Evolutionary conservation across 2,329 filamentous ascomycete species (phyloP).

Genomic region (Aspergillus unguis): DNA sequence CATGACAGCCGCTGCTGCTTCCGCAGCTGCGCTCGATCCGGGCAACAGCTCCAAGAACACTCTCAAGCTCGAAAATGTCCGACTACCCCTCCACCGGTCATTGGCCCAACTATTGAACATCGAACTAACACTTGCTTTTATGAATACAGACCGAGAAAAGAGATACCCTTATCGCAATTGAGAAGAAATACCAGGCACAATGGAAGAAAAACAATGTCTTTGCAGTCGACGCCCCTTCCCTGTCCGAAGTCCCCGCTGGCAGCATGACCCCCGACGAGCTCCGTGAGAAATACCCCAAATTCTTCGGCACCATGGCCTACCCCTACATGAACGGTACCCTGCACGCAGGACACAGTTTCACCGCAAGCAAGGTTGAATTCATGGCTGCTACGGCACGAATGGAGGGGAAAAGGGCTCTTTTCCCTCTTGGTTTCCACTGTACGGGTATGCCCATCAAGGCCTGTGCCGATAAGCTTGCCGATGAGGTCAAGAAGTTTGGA

Average conservation of each 20-base stretch:
- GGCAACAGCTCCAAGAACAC: slow-evolving; percentile 57
- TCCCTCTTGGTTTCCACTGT: slow-evolving; percentile 91
- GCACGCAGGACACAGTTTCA: slow-evolving; percentile 91
- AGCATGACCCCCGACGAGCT: slow-evolving; percentile 71
- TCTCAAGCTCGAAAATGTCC: slow-evolving; percentile 61
- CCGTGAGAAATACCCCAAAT: slow-evolving; percentile 80
- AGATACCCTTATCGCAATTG: slow-evolving; percentile 43
- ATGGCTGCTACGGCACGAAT: slow-evolving; percentile 80
- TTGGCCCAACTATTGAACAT: slow-evolving; percentile 17
- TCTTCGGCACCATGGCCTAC: slow-evolving; percentile 77
- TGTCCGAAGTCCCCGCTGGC: slow-evolving; percentile 70
- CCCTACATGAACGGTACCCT: slow-evolving; percentile 84
- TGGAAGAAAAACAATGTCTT: slow-evolving; percentile 78
- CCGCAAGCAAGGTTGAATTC: slow-evolving; percentile 90
- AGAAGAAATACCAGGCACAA: slow-evolving; percentile 88
- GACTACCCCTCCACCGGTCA: slow-evolving; percentile 26
- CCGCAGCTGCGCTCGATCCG: slow-evolving; percentile 55
- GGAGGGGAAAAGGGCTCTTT: slow-evolving; percentile 82
- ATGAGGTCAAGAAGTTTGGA: slow-evolving; percentile 87
- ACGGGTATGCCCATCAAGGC: slow-evolving; percentile 99
- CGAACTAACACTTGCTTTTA: slow-evolving; percentile 12
- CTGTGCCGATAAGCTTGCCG: slow-evolving; percentile 87
- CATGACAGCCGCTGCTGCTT: slow-evolving; percentile 48
- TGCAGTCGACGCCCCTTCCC: slow-evolving; percentile 78
- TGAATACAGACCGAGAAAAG: slow-evolving; percentile 30